Evolutionary conservation across 2,329 filamentous ascomycete species (phyloP), one percentile per base, ranked within the genome.

Genomic region (Ophiosphaerella korrae): DNA sequence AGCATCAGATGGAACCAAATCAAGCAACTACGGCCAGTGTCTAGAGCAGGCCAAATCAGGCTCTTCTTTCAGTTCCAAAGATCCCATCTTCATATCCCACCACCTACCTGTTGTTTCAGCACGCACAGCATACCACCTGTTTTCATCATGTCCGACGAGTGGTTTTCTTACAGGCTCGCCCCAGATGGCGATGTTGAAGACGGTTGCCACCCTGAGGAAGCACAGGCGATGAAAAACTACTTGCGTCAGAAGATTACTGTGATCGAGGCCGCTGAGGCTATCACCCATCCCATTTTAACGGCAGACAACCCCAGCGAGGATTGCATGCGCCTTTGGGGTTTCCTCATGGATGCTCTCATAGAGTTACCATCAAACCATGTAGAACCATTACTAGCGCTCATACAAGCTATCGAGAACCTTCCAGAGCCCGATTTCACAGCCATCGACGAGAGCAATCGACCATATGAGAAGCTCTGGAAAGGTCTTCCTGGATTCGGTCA

Each of bases 151-250:
- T 51, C 48, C 5, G 46, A 43, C n/a, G 31, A 42, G 14, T 57
- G 55, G 55, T 52, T 55, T 23, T 24, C 48, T 3, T 45, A 21
- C 12, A 46, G 48, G n/a, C 37, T 57, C 36, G 39, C 34, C 2
- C 52, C 52, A 12, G 33, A 52, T 18, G 47, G 47, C 34, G 43
- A 54, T 18, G 16, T 26, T 8, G 36, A 47, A 41, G 45, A 42
- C n/a, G 52, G 49, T 14, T 50, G 49, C 21, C 48, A 55, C 24
- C 52, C 52, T 6, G 23, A 50, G 14, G 52, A 55, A 42, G 55
- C 49, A 9, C 29, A 36, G 31, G 55, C 55, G 3, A 18, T 57
- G 11, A 42, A 50, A 50, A 14, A 42, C 48, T 57, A 55, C 43
- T 36, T 57, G 13, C 37, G 7, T 6, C 42, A 40, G 12, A 29